Percentiles rank a stretch among this genome's conserved stretches.
These are phyloP conservation scores for Heterobasidion parviporum DNA, from an alignment of 1,284 basidiomycete species.

Conservation along the genomic window DNA sequence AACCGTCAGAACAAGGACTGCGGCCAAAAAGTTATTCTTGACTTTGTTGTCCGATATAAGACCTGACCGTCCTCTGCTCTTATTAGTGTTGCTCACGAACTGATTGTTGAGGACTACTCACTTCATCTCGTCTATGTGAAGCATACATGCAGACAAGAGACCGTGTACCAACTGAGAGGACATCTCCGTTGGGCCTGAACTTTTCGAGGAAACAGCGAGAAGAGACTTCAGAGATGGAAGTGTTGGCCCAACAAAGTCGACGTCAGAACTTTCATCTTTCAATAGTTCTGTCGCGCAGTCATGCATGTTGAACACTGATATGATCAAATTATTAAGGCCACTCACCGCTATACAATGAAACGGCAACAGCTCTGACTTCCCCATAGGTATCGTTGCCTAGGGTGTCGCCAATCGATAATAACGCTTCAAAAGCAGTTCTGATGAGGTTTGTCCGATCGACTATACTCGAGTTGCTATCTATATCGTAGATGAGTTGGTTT, in stretches of 20 bases:
- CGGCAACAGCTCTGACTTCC: slow-evolving; percentile 74
- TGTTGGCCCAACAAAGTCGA: slow-evolving; percentile 74
- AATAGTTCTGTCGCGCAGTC: slow-evolving; percentile 51
- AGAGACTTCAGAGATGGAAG: slow-evolving; percentile 73
- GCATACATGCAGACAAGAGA: slow-evolving; percentile 75
- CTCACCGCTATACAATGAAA: slow-evolving; percentile 74
- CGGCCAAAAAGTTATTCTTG: slow-evolving; percentile 85
- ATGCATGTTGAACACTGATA: not conserved
- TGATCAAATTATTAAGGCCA: not conserved
- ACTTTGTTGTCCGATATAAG: slow-evolving; percentile 74
- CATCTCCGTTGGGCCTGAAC: slow-evolving; percentile 24
- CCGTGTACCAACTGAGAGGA: slow-evolving; percentile 73
- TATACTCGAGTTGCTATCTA: slow-evolving; percentile 20
- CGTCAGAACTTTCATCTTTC: slow-evolving; percentile 73
- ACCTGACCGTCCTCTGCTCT: slow-evolving; percentile 68
- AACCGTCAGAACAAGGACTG: slow-evolving; percentile 80
- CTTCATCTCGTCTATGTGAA: slow-evolving; percentile 91
- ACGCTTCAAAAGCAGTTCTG: slow-evolving; percentile 58
- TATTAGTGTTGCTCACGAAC: slow-evolving; percentile 1
- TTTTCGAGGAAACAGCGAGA: slow-evolving; percentile 38
- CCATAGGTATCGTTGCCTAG: slow-evolving; percentile 52
- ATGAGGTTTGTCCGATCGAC: slow-evolving; percentile 61
- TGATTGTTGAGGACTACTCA: slow-evolving; percentile 24
- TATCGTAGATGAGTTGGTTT: not conserved
- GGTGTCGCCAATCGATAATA: slow-evolving; percentile 53